Evolutionary conservation across 768 basidiomycete genomes (phyloP).

Genomic region (Scleroderma citrinum): DNA sequence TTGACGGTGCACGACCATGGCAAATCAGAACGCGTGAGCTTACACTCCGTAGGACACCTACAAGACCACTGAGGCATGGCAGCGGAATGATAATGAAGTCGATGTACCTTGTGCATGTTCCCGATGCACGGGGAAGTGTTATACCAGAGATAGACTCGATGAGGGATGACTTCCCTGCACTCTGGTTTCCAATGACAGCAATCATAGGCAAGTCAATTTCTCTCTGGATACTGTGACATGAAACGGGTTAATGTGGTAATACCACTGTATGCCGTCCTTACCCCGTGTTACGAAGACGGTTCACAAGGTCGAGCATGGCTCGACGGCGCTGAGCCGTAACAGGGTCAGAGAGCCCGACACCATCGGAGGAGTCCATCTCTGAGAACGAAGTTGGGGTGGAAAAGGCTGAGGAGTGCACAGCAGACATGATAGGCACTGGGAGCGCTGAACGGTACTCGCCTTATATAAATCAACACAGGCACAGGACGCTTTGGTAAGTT

Average conservation of each 20-base stretch:
- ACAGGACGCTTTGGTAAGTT: too few relatives aligned
- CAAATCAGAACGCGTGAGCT: conserved; percentile 34
- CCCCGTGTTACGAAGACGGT: conserved; percentile 60
- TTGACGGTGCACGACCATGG: conserved; percentile 50
- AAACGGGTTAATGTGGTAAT: not conserved
- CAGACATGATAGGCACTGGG: not conserved
- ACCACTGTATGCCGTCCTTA: conserved; percentile 16
- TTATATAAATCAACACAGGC: not conserved
- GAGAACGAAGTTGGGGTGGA: not conserved
- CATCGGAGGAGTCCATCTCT: not conserved
- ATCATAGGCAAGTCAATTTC: conserved; percentile 73
- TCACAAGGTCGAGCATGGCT: conserved; percentile 52
- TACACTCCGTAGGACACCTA: conserved; percentile 57
- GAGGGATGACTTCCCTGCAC: conserved; percentile 70
- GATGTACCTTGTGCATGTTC: conserved; percentile 66
- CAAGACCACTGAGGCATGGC: not conserved
- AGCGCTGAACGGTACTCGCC: not conserved
- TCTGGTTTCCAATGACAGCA: conserved; percentile 67
- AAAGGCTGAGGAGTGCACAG: not conserved
- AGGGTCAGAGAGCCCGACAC: conserved; percentile 51
- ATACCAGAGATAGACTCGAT: conserved; percentile 76
- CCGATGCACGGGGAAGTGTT: conserved; percentile 61
- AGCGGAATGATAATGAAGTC: not conserved
- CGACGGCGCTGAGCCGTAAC: conserved; percentile 37
- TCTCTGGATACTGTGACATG: conserved; percentile 46